Percentiles rank a stretch among this genome's conserved stretches.
These are phyloP conservation scores for Ustilago tritici DNA, from an alignment of 1,284 basidiomycete genomes.

Conservation along the genomic window DNA sequence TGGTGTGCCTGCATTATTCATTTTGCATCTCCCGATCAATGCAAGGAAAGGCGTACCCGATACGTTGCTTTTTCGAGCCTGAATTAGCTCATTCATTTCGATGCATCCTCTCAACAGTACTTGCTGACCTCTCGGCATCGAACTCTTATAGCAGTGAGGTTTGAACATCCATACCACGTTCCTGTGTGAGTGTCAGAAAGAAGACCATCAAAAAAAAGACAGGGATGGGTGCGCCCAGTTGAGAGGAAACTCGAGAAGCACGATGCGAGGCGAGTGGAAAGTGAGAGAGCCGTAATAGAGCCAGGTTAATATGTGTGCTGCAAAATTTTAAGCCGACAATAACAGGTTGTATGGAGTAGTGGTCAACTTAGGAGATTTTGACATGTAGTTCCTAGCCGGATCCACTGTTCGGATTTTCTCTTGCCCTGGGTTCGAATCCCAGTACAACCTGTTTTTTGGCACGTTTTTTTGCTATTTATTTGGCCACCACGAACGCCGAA, in stretches of 20 bases:
- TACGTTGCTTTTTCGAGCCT: neutral
- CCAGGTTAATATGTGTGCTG: conserved; percentile 2
- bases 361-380: conserved; percentile 57
- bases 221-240: too few species aligned
- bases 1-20: conserved; percentile 13
- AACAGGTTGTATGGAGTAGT: conserved; percentile 51
- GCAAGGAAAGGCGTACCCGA: neutral
- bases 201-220: too few species aligned
- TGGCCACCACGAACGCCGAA: neutral
- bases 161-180: too few species aligned
- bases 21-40: neutral
- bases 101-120: too few species aligned
- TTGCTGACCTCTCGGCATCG: too few species aligned
- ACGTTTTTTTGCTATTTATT: conserved; percentile 4
- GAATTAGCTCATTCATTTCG: conserved; percentile 1
- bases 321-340: rapidly evolving
- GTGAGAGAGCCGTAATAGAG: too few species aligned
- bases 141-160: too few species aligned
- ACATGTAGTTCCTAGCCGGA: neutral
- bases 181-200: too few species aligned
- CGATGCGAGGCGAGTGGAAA: too few species aligned
- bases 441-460: conserved; percentile 32
- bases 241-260: too few species aligned
- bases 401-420: conserved; percentile 19
- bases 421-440: conserved; percentile 57